These are phyloP conservation scores for Monosporascus ibericus DNA, from an alignment of 2,329 filamentous ascomycete species.

Conservation along the genomic window DNA sequence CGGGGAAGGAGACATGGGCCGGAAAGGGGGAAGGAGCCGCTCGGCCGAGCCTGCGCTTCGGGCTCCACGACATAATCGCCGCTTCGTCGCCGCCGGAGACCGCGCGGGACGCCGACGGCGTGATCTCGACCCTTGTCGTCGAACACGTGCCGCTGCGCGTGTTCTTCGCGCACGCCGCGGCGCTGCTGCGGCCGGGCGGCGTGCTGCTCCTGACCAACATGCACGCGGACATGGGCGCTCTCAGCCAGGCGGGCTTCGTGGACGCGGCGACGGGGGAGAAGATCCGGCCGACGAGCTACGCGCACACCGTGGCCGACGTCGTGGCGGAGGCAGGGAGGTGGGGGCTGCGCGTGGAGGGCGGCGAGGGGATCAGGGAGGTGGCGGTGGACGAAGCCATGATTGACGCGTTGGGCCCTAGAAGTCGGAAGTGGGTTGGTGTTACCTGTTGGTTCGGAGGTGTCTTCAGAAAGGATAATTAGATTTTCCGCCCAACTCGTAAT, in stretches of 20 bases:
- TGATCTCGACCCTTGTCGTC: constrained; percentile 57
- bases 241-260: constrained; percentile 57
- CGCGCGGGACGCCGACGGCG: constrained; percentile 29
- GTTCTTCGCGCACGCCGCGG: constrained; percentile 42
- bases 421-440: constrained; percentile 57
- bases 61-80: constrained; percentile 33
- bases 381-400: constrained; percentile 47
- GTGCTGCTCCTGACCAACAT: constrained; percentile 60
- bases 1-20: neutral
- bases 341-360: constrained; percentile 38
- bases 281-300: constrained; percentile 53
- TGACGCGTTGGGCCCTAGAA: constrained; percentile 52
- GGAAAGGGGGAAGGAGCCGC: neutral
- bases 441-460: constrained; percentile 48
- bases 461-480: constrained; percentile 27
- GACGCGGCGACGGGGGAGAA: constrained; percentile 47
- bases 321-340: constrained; percentile 39
- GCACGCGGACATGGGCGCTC: constrained; percentile 57
- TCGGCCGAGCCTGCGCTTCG: constrained; percentile 17
- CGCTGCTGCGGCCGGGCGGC: constrained; percentile 40
- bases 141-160: constrained; percentile 52
- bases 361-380: constrained; percentile 32
- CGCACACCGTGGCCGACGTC: constrained; percentile 46
- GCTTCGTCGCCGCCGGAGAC: constrained; percentile 16
- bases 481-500: no score